Evolutionary conservation across 352 stramenopile species (phyloP).

Genomic region (Aphanomyces cochlioides): DNA sequence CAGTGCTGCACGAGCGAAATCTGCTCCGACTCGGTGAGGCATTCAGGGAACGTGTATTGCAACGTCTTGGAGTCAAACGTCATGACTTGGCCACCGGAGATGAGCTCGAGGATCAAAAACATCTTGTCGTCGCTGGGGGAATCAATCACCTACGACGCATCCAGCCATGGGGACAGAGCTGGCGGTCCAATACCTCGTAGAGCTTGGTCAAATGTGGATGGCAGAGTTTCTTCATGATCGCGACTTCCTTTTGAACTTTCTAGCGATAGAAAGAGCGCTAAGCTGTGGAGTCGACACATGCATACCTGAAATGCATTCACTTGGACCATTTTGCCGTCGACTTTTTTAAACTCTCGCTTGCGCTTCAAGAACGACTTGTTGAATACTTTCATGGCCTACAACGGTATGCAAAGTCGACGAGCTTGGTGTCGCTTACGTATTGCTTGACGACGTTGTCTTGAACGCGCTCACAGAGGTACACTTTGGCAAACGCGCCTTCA

Average conservation of each 20-base stretch:
- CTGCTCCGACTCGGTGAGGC: constrained; percentile 36
- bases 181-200: constrained; percentile 8
- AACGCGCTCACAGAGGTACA: constrained; percentile 57
- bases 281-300: background rate
- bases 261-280: background rate
- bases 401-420: background rate
- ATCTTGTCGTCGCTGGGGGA: constrained; percentile 31
- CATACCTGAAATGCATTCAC: constrained; percentile 37
- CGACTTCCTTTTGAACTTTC: constrained; percentile 33
- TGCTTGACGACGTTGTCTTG: constrained; percentile 34
- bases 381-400: constrained; percentile 37
- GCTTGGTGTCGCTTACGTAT: constrained; percentile 42
- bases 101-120: constrained; percentile 37
- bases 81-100: constrained; percentile 38
- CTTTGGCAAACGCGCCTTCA: constrained; percentile 72
- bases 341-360: constrained; percentile 32
- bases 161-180: background rate
- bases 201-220: constrained; percentile 30
- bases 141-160: constrained; percentile 32
- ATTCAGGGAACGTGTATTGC: constrained; percentile 2
- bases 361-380: constrained; percentile 33
- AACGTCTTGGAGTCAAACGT: constrained; percentile 34
- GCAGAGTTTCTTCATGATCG: constrained; percentile 32
- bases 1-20: constrained; percentile 49
- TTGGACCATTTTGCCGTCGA: constrained; percentile 29